Base-by-base conservation (phyloP, 2,329 filamentous ascomycete species). In the Nemania bipapillata region DNA sequence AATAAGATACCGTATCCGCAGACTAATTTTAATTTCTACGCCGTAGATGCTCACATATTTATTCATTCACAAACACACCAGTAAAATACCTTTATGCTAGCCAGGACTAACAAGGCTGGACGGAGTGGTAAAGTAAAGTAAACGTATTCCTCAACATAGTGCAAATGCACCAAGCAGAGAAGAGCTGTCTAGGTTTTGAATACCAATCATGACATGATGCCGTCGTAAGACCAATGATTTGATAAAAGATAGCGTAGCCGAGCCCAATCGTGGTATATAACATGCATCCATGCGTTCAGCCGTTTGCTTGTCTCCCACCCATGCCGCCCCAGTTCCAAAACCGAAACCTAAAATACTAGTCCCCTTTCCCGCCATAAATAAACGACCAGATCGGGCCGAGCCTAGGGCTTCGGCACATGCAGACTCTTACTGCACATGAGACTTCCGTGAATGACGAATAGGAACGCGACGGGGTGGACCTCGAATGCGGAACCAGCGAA, bases 341-440 rank as follows among this genome's bases (percentile, higher is more conserved):
- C 42, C n/a, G 1, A 24, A 26, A 49, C 24, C 12, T 28, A 15
- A 20, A 45, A 28, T 24, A 8, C 22, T 28, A 2, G 24, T 24
- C 22, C 47, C 20, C 22, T 28, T 7, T 15, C 24, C 47, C 5
- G 47, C 22, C 47, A 12, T 32, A n/a, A n/a, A n/a, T n/a, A n/a
- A n/a, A n/a, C n/a, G n/a, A n/a, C n/a, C n/a, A n/a, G n/a, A n/a
- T n/a, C n/a, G n/a, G n/a, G n/a, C 50, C 9, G 22, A 20, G 35
- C 22, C 59, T 81, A 91, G 66, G 88, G 94, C 88, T 99, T 99
- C 17, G 96, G 96, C 73, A 99, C 94, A 79, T 96, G 93, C 77
- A 99, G 89, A 35, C 90, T 95, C 86, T 95, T 96, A 84, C 93
- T 97, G 72, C 95, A 91, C 96, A 99, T 98, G 77, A 96, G 82